These are phyloP conservation scores for Trichopus zeylanicus DNA, from an alignment of 116 monocot genomes.

Conservation along the genomic window DNA sequence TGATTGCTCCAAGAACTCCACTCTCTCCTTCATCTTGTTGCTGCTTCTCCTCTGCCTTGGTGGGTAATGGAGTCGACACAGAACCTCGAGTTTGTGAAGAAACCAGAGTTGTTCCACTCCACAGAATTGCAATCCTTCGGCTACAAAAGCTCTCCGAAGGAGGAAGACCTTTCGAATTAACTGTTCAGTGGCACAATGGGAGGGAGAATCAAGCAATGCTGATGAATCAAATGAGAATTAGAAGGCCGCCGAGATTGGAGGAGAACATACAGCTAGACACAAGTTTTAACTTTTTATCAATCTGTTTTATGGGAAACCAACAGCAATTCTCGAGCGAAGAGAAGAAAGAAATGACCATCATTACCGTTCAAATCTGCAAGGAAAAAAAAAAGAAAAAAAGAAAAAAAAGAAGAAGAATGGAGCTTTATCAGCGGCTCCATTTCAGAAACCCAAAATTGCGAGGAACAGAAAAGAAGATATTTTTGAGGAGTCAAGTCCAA, in stretches of 20 bases:
- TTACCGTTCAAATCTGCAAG: not conserved
- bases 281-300: not conserved
- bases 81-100: constrained; percentile 9
- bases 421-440: not conserved
- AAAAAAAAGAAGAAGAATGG: not conserved
- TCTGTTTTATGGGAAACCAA: constrained; percentile 1
- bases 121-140: constrained; percentile 39
- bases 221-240: not conserved
- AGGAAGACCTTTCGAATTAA: too few species aligned
- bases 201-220: constrained; percentile 2
- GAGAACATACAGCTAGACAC: not conserved
- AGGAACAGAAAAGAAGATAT: too few species aligned
- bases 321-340: not conserved
- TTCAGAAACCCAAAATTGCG: too few species aligned
- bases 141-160: constrained; percentile 9
- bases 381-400: too few species aligned
- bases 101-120: constrained; percentile 23
- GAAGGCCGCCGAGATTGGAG: not conserved
- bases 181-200: constrained; percentile 37
- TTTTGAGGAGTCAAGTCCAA: too few species aligned
- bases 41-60: constrained; percentile 48
- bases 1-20: constrained; percentile 50
- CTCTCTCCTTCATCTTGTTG: constrained; percentile 24
- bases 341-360: not conserved
- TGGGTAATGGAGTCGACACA: constrained; percentile 6